Conservation (phyloP, 2,329 filamentous ascomycete genomes). For the Arthroderma sp. region DNA sequence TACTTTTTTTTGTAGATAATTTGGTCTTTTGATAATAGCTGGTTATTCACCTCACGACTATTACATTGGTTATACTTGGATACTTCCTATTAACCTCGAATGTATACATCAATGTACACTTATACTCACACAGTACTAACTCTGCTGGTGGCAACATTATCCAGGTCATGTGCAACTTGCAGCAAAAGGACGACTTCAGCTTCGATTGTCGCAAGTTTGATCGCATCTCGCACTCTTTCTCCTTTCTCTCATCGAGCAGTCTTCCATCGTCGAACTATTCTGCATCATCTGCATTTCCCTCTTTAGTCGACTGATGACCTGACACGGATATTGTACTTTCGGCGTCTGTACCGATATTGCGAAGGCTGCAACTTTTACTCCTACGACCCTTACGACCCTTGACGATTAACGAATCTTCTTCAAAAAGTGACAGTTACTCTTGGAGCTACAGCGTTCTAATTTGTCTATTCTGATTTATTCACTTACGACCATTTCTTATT, state of each 20-base stretch:
- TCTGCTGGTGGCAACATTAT: neutral
- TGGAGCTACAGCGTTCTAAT: neutral
- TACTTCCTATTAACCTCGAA: neutral
- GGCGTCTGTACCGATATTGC: neutral
- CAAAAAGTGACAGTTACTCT: neutral
- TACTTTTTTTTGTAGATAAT: neutral
- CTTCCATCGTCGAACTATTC: neutral
- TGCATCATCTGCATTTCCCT: neutral
- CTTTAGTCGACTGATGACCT: neutral
- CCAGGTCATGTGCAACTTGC: conserved; percentile 1
- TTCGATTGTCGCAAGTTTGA: neutral
- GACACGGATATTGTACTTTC: neutral
- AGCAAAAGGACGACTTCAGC: neutral
- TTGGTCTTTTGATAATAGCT: neutral
- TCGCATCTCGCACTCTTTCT: neutral
- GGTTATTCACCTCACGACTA: neutral
- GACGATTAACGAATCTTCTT: neutral
- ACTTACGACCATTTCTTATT: too few relatives aligned
- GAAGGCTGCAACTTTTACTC: neutral
- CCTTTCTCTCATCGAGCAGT: neutral
- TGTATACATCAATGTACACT: neutral
- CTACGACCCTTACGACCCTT: neutral
- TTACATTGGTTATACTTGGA: neutral
- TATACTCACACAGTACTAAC: neutral
- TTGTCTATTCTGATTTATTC: neutral